A percentile compares a stretch with the other conserved stretches of the same genome.
These are phyloP conservation scores for Pestalotiopsis sp. DNA, from an alignment of 2,329 filamentous ascomycete species.

Conservation along the genomic window DNA sequence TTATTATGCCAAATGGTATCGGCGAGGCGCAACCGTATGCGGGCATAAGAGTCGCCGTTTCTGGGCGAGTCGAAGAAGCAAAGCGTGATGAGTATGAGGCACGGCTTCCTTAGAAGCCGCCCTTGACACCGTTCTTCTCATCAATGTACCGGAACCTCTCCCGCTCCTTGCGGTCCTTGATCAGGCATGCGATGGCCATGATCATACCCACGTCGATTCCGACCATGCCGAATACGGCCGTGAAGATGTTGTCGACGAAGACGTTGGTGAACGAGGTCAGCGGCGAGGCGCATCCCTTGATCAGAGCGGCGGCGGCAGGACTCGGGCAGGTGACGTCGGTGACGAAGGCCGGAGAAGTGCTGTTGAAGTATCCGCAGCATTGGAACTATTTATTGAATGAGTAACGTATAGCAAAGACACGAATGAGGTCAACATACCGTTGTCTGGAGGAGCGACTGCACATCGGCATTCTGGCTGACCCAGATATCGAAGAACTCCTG, in stretches of 20 bases:
- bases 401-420: not conserved
- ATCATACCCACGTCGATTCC: slow-evolving; percentile 70
- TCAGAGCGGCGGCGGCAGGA: slow-evolving; percentile 69
- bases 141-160: slow-evolving; percentile 80
- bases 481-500: slow-evolving; percentile 65
- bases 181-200: slow-evolving; percentile 71
- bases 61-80: not conserved
- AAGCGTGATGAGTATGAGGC: not conserved
- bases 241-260: slow-evolving; percentile 78
- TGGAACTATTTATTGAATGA: slow-evolving; percentile 58
- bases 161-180: slow-evolving; percentile 80
- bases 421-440: slow-evolving; percentile 49
- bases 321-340: slow-evolving; percentile 70
- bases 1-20: slow-evolving; percentile 5
- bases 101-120: slow-evolving; percentile 44
- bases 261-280: slow-evolving; percentile 71
- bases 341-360: slow-evolving; percentile 71
- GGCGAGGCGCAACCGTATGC: not conserved
- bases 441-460: slow-evolving; percentile 72
- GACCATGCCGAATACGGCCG: slow-evolving; percentile 77
- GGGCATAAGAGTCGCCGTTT: slow-evolving; percentile 1
- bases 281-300: slow-evolving; percentile 69
- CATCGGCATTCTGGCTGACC: slow-evolving; percentile 53
- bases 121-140: slow-evolving; percentile 67
- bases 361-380: slow-evolving; percentile 81